Percentiles rank a stretch among this genome's conserved stretches.
Conservation (phyloP, 2,329 filamentous ascomycete genomes). For the Zasmidium cellare region DNA sequence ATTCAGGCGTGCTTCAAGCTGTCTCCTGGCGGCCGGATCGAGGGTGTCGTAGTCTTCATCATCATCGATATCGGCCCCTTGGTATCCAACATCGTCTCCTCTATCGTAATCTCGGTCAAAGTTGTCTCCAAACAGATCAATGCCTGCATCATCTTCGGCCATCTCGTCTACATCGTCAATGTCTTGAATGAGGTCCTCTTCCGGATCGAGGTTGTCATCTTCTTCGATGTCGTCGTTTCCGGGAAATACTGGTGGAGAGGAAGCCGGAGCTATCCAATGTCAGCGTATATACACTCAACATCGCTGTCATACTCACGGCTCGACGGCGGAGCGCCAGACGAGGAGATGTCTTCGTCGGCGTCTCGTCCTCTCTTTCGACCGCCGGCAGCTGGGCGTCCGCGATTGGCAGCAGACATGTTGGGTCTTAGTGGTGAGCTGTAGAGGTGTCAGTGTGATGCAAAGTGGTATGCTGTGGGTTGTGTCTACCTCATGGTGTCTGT, state of each 20-base stretch:
- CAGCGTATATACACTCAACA: background rate
- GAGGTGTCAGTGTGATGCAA: background rate
- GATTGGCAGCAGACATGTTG: slow-evolving; percentile 81
- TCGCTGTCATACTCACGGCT: slow-evolving; percentile 56
- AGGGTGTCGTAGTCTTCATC: slow-evolving; percentile 73
- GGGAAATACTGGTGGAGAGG: slow-evolving; percentile 65
- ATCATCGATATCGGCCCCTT: slow-evolving; percentile 72
- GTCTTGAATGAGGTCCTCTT: slow-evolving; percentile 64
- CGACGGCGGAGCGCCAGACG: slow-evolving; percentile 59
- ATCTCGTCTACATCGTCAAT: slow-evolving; percentile 68
- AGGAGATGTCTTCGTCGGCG: slow-evolving; percentile 62
- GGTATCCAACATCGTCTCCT: slow-evolving; percentile 61
- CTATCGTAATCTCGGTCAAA: slow-evolving; percentile 63
- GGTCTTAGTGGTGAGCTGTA: slow-evolving; percentile 68
- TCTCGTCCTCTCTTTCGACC: slow-evolving; percentile 66
- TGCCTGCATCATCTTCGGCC: slow-evolving; percentile 69
- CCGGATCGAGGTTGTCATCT: slow-evolving; percentile 70
- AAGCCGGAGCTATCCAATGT: slow-evolving; percentile 49
- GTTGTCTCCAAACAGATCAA: slow-evolving; percentile 70
- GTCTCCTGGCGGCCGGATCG: slow-evolving; percentile 64
- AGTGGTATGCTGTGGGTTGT: too few relatives aligned
- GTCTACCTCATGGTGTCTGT: too few relatives aligned
- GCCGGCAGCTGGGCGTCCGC: slow-evolving; percentile 58
- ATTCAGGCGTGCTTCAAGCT: slow-evolving; percentile 71
- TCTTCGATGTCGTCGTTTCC: slow-evolving; percentile 66